Conservation (phyloP, 2,329 filamentous ascomycete genomes). For the Pezicula neosporulosa region DNA sequence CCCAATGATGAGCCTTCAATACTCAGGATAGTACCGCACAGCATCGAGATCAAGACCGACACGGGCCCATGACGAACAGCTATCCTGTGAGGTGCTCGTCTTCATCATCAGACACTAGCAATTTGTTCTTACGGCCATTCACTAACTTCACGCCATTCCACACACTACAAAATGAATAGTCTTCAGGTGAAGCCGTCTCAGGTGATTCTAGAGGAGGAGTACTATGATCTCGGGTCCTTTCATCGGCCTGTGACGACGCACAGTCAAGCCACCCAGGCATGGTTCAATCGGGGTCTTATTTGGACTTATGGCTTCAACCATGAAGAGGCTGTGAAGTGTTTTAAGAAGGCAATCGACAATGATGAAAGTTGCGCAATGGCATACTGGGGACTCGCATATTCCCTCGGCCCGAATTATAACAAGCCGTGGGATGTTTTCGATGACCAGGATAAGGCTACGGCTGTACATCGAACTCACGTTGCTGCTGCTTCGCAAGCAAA, state of each 20-base stretch:
- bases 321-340: conserved; percentile 64
- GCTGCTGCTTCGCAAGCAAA: conserved; percentile 45
- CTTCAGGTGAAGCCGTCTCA: too few species aligned
- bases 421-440: conserved; percentile 75
- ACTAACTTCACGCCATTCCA: too few species aligned
- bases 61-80: too few species aligned
- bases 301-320: conserved; percentile 79
- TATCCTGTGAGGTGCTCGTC: too few species aligned
- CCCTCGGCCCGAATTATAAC: conserved; percentile 73
- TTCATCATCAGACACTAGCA: too few species aligned
- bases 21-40: too few species aligned
- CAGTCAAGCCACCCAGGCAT: conserved; percentile 50
- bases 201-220: conserved; percentile 2
- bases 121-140: too few species aligned
- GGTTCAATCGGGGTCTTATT: conserved; percentile 70
- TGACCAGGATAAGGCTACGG: conserved; percentile 49
- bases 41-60: too few species aligned
- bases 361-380: conserved; percentile 59
- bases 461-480: conserved; percentile 43
- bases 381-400: conserved; percentile 69
- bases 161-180: too few species aligned
- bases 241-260: conserved; percentile 51
- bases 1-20: too few species aligned
- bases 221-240: conserved; percentile 53
- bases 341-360: conserved; percentile 51